Conservation (phyloP, 2,329 filamentous ascomycete species). For the Penicillium expansum region DNA sequence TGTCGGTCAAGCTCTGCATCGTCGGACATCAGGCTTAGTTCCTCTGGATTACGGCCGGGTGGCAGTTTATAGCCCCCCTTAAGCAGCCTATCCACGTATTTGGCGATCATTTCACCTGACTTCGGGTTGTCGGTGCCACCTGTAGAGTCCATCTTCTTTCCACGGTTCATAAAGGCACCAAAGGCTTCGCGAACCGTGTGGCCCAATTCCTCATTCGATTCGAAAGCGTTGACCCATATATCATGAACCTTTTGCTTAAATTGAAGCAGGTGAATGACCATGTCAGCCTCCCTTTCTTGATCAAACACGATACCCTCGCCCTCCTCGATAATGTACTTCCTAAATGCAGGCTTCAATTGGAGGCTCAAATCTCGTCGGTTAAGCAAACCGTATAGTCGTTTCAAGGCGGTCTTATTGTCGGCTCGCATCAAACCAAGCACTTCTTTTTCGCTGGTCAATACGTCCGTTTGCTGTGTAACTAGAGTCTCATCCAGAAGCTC, state of each 20-base stretch:
- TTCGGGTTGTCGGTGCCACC: slow-evolving; percentile 86
- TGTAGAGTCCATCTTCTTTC: slow-evolving; percentile 65
- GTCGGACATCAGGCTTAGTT: slow-evolving; percentile 71
- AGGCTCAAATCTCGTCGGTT: slow-evolving; percentile 67
- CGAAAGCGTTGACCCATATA: slow-evolving; percentile 74
- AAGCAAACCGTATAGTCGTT: slow-evolving; percentile 74
- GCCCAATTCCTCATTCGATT: slow-evolving; percentile 70
- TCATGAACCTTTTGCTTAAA: slow-evolving; percentile 77
- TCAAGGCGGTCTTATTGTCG: slow-evolving; percentile 67
- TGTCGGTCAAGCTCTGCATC: slow-evolving; percentile 89
- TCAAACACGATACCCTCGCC: slow-evolving; percentile 79
- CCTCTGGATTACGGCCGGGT: slow-evolving; percentile 21
- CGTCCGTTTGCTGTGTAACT: slow-evolving; percentile 64
- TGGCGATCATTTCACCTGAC: slow-evolving; percentile 97
- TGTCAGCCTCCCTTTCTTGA: slow-evolving; percentile 72
- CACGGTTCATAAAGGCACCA: slow-evolving; percentile 86
- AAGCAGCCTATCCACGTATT: slow-evolving; percentile 87
- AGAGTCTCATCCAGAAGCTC: slow-evolving; percentile 69
- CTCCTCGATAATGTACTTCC: slow-evolving; percentile 71
- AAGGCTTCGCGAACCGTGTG: slow-evolving; percentile 83
- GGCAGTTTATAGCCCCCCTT: slow-evolving; percentile 76
- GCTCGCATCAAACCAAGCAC: slow-evolving; percentile 71
- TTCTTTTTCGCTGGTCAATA: slow-evolving; percentile 64
- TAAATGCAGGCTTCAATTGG: slow-evolving; percentile 70
- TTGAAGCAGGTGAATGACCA: slow-evolving; percentile 78